Evolutionary conservation across 805 yeast species (phyloP), one percentile per base, ranked within the genome.

Genomic region (Hanseniaspora vineae): DNA sequence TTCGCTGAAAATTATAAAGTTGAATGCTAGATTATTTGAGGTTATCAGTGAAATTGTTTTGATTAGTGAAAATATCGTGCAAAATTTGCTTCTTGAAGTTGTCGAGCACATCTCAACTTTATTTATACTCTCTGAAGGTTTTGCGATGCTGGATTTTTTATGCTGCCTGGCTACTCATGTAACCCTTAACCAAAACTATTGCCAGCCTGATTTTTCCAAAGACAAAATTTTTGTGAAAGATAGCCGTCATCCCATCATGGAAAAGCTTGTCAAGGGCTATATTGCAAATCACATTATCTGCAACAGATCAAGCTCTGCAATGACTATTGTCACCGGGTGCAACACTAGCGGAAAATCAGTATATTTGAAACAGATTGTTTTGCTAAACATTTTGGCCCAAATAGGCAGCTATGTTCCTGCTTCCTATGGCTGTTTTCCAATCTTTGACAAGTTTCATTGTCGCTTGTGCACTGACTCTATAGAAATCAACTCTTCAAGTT

Each of bases 331-430:
- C 5, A 77, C 81, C 0, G 82, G 83, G 0, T 75, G 78, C 2
- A 78, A 78, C 51, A 75, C 76, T 80, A 78, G 81, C 44, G 84
- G 83, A 2, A 78, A 78, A 54, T 77, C 82, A 0, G 72, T 77
- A 5, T 75, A 74, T 50, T 67, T 78, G 39, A 70, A 71, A 45
- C 80, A 76, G 52, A 65, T 75, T 8, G 76, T 78, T 0, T 52
- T 76, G 6, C 52, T 75, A 10, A 64, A 66, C 2, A 67, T 78
- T 6, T 65, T 79, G 70, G 73, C 78, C 0, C 84, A 80, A 54
- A 70, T 77, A 31, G 84, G 84, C 0, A 70, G 75, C 10, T 74
- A 66, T 46, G 65, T 73, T 0, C 76, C 77, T 0, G 76, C 77
- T 10, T 64, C 64, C 4, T 60, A 57, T 51, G 78, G 74, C 0